Evolutionary conservation across 306 rosid species (phyloP), one percentile per base, ranked within the genome.

Genomic region (Quercus alba): DNA sequence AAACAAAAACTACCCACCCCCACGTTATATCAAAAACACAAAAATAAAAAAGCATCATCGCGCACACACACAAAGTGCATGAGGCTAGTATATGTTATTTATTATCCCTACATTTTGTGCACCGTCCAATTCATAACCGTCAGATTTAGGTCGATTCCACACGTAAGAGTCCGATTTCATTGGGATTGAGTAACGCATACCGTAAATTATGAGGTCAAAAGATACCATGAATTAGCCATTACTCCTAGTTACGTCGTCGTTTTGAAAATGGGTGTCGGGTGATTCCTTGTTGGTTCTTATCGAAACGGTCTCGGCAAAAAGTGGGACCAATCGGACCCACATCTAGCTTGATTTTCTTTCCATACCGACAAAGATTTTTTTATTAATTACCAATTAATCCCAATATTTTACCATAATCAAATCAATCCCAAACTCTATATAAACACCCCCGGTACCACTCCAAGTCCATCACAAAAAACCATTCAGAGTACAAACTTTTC

Each of bases 111-210:
- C 23, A 2, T 67, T 33, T 58, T 19, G 63, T 38, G 35, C 77
- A 84, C 86, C 88, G 72, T 70, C 56, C 78, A 78, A 75, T 76
- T 59, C 58, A 5, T 6, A 21, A 77, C 85, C 89, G 75, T 89
- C 17, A 25, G 91, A 87, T 85, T 31, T 31, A 77, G 3, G 41
- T 44, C 58, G 0, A 6, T 1, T 11, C 49, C 84, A 74, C 44
- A 55, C 33, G 62, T 56, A 26, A 4, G 33, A 21, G 62, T 56
- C 76, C 51, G 30, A 68, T 67, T 52, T 19, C 14, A 5, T 6
- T 5, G 73, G 11, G 51, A 5, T 21, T 54, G 3, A 13, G 4
- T 2, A 31, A 33, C 12, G 25, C 23, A 10, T 2, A 0, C 54
- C 1, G 4, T 12, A 49, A 49, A 67, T 17, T 15, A n/a, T 33